phyloP scores from a whole-genome alignment of 345 rosid genomes.

The Chamaenerion angustifolium region DNA sequence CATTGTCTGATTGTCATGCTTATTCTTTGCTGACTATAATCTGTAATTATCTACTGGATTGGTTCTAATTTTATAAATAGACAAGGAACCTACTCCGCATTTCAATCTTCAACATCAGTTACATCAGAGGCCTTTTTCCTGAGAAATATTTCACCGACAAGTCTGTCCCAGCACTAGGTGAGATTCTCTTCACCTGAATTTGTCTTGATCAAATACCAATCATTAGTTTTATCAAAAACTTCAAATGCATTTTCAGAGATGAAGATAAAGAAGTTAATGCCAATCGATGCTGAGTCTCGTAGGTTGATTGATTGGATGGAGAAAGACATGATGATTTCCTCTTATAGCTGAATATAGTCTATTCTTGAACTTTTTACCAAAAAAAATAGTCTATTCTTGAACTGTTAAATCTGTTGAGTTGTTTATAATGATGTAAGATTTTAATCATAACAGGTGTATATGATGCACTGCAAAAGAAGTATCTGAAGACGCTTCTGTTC shows the following conservation, averaged over 20 bases:
- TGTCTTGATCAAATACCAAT: neutral
- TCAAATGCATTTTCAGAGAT: conserved; percentile 34
- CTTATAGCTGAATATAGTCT: too few relatives aligned
- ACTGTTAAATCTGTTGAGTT: too few relatives aligned
- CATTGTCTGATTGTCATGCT: too few relatives aligned
- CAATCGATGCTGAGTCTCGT: conserved; percentile 88
- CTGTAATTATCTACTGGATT: conserved; percentile 9
- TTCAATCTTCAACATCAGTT: conserved; percentile 91
- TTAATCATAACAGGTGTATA: conserved; percentile 45
- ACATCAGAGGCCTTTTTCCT: conserved; percentile 90
- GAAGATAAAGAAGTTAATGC: conserved; percentile 98
- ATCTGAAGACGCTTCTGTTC: conserved; percentile 77
- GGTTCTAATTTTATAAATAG: conserved; percentile 25
- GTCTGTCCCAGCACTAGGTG: conserved; percentile 92
- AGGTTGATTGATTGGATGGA: conserved; percentile 98
- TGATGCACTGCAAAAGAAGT: conserved; percentile 84
- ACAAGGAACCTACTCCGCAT: conserved; percentile 89
- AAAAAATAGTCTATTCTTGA: too few relatives aligned
- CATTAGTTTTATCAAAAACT: neutral
- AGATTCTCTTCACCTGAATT: neutral
- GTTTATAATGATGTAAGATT: neutral
- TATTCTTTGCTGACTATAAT: neutral
- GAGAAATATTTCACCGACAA: conserved; percentile 92
- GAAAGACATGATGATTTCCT: conserved; percentile 38
- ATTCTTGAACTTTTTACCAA: too few relatives aligned